These are phyloP conservation scores for Mycena sp. DNA, from an alignment of 1,284 basidiomycete species.

Conservation along the genomic window DNA sequence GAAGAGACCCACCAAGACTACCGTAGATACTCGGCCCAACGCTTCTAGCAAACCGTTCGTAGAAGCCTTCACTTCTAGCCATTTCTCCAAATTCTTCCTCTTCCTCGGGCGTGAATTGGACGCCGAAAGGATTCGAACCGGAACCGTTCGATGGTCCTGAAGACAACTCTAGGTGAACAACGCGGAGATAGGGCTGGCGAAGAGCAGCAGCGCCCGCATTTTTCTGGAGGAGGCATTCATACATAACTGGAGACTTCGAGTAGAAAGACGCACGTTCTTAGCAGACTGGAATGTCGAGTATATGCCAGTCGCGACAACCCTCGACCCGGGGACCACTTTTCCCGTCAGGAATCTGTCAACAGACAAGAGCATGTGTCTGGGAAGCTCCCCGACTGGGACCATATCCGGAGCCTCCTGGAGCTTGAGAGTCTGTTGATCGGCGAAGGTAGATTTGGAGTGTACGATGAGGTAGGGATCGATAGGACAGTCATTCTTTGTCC, in stretches of 20 bases:
- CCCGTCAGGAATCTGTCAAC: constrained; percentile 92
- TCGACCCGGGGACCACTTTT: constrained; percentile 92
- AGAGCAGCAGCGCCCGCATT: constrained; percentile 82
- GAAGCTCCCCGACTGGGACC: constrained; percentile 99
- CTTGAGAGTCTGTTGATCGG: constrained; percentile 97
- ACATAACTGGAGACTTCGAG: not conserved
- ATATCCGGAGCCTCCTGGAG: constrained; percentile 99
- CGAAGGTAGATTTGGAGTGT: constrained; percentile 94
- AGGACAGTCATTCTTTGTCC: constrained; percentile 92
- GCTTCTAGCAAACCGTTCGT: constrained; percentile 93
- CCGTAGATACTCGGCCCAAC: constrained; percentile 99
- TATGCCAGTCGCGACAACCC: constrained; percentile 95
- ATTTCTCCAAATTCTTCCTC: constrained; percentile 96
- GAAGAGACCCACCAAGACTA: constrained; percentile 73
- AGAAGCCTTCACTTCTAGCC: constrained; percentile 90
- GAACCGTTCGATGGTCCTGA: constrained; percentile 78
- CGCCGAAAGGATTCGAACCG: constrained; percentile 80
- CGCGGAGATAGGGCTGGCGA: constrained; percentile 93
- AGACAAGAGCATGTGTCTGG: constrained; percentile 94
- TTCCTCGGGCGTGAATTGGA: constrained; percentile 93
- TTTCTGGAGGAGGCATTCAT: constrained; percentile 59
- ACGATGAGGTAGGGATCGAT: constrained; percentile 97
- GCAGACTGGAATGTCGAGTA: constrained; percentile 94
- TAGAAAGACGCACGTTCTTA: constrained; percentile 70
- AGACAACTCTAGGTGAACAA: constrained; percentile 91